Conservation (phyloP, 2,329 filamentous ascomycete species). For the Zasmidium citrigriseum region DNA sequence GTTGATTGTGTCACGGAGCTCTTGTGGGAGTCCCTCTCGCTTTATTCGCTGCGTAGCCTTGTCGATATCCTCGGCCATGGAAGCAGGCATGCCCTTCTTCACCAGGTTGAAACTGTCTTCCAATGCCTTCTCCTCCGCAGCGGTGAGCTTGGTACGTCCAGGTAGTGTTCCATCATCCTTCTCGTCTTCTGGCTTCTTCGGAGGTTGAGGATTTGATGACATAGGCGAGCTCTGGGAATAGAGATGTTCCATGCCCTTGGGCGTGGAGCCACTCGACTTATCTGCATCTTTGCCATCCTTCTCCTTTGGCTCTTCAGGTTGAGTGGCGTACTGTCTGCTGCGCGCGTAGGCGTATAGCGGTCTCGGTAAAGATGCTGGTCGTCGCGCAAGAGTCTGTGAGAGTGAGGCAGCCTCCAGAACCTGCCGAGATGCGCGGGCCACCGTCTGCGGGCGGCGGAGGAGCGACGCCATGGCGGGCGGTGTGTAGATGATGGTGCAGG, state of each 20-base stretch:
- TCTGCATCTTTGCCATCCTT: slow-evolving; percentile 30
- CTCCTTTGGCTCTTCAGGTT: slow-evolving; percentile 47
- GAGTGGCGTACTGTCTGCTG: slow-evolving; percentile 46
- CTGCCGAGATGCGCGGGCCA: slow-evolving; percentile 36
- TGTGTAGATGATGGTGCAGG: slow-evolving; percentile 1
- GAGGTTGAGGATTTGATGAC: slow-evolving; percentile 32
- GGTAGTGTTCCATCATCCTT: slow-evolving; percentile 38
- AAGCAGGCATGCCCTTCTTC: slow-evolving; percentile 60
- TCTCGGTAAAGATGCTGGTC: slow-evolving; percentile 43
- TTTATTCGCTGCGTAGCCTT: slow-evolving; percentile 64
- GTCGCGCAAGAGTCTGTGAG: slow-evolving; percentile 35
- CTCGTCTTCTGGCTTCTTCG: slow-evolving; percentile 38
- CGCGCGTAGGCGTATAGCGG: slow-evolving; percentile 47
- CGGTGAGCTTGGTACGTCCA: slow-evolving; percentile 49
- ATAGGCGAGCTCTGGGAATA: slow-evolving; percentile 46
- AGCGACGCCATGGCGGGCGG: slow-evolving; percentile 34
- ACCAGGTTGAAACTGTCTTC: slow-evolving; percentile 58
- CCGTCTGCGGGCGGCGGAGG: slow-evolving; percentile 36
- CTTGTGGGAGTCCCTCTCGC: slow-evolving; percentile 68
- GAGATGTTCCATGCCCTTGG: slow-evolving; percentile 48
- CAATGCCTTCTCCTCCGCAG: slow-evolving; percentile 60
- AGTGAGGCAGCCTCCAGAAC: slow-evolving; percentile 34
- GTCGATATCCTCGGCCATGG: slow-evolving; percentile 62
- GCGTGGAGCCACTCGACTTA: slow-evolving; percentile 36
- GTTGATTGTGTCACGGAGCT: slow-evolving; percentile 65